These are phyloP conservation scores for Solanum rostratum DNA, from an alignment of 257 asterid genomes.

Conservation along the genomic window DNA sequence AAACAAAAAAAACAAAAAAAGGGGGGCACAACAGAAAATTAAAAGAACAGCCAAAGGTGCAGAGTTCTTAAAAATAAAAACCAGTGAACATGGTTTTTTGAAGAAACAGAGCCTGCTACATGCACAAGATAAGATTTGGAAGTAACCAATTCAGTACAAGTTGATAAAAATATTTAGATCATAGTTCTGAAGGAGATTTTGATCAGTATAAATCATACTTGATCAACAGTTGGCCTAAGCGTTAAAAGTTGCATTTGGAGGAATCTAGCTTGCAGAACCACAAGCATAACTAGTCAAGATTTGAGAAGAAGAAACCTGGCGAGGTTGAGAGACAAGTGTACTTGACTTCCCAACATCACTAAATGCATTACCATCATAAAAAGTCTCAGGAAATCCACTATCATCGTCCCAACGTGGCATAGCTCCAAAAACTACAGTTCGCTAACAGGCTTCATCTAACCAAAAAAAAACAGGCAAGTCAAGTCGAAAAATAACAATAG, in stretches of 20 bases:
- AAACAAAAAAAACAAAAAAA: too few relatives aligned
- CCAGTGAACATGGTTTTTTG: background rate
- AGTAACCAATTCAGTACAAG: background rate
- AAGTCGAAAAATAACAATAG: background rate
- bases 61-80: background rate
- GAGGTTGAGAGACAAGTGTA: slow-evolving; percentile 82
- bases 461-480: slow-evolving; percentile 6
- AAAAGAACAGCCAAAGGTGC: background rate
- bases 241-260: background rate
- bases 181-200: background rate
- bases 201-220: background rate
- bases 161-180: background rate
- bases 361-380: slow-evolving; percentile 42
- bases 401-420: slow-evolving; percentile 61
- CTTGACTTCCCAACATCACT: slow-evolving; percentile 47
- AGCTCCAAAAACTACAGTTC: slow-evolving; percentile 34
- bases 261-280: background rate
- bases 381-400: slow-evolving; percentile 40
- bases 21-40: background rate
- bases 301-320: slow-evolving; percentile 46
- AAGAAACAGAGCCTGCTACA: background rate
- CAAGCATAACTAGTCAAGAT: background rate
- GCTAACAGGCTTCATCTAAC: slow-evolving; percentile 41
- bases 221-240: background rate
- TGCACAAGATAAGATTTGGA: background rate